Evolutionary conservation across 192 early-diverging fungal species (phyloP), one percentile per base, ranked within the genome.

Genomic region (Pilobolus umbonatus): DNA sequence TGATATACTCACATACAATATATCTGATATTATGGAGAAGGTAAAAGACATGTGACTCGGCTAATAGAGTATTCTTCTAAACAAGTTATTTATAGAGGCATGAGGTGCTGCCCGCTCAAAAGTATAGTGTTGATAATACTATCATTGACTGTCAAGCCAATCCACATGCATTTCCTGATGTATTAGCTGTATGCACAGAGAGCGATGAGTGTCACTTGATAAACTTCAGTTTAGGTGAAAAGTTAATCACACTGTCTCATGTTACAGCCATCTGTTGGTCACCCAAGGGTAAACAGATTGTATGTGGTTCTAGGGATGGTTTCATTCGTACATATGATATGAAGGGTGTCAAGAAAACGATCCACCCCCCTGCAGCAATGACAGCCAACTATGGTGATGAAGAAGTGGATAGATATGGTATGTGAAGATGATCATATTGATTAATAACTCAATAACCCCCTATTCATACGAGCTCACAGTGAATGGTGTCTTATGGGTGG

Each of bases 281-380:
- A 44, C 75, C 77, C 28, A 93, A 93, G 60, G 93, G 93, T 57
- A 92, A 92, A 59, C 89, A 93, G 67, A 80, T 95, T 32, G 83
- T 85, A 15, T 87, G 88, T 31, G 93, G 91, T n/a, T 76, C 78
- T 24, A 49, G 65, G n/a, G 55, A 61, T 11, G 90, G 84, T 2
- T 29, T 48, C 12, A 68, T 95, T 21, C 62, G 71, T 0, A 84
- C 90, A 49, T 75, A 86, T 60, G 75, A 76, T 7, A 79, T 80
- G 0, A 71, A 79, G 17, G 93, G 90, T 25, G 53, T 76, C 4
- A 90, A 88, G 64, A 78, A 77, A 29, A 62, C 66, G 2, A 76
- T 85, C 40, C 51, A 57, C 15, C 68, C 75, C 11, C 84, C 78
- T 45, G 30, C 62, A 12, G 44, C 14, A 14, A 61, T 68, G 48